Percentiles rank a stretch among this genome's conserved stretches.
These are phyloP conservation scores for Incumbomyces lentus DNA, from an alignment of 2,329 filamentous ascomycete species.

Conservation along the genomic window DNA sequence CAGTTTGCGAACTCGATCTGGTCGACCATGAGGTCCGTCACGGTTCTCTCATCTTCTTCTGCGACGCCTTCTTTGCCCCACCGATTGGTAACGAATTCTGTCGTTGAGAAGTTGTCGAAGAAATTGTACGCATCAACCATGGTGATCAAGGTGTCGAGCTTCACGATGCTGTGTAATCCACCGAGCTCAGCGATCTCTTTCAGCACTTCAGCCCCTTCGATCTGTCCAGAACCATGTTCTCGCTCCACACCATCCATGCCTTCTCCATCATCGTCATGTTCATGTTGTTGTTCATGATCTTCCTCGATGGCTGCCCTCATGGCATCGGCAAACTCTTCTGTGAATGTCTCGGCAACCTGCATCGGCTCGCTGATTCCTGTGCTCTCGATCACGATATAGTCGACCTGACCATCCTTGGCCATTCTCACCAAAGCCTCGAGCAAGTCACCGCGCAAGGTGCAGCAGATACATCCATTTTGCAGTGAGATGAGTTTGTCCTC, in stretches of 20 bases:
- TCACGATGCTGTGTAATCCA: conserved; percentile 55
- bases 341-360: conserved; percentile 65
- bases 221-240: conserved; percentile 2
- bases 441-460: conserved; percentile 60
- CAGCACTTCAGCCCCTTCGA: conserved; percentile 36
- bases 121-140: conserved; percentile 65
- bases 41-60: conserved; percentile 60
- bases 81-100: conserved; percentile 55
- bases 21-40: conserved; percentile 66
- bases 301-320: conserved; percentile 38
- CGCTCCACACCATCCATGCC: conserved; percentile 28
- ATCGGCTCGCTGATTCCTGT: conserved; percentile 63
- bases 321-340: conserved; percentile 41
- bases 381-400: conserved; percentile 64
- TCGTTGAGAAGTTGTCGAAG: conserved; percentile 60
- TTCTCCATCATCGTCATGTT: not conserved
- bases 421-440: conserved; percentile 59
- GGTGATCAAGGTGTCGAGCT: conserved; percentile 61
- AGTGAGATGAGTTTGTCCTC: conserved; percentile 50
- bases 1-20: conserved; percentile 71
- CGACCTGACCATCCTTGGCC: conserved; percentile 51
- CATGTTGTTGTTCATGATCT: conserved; percentile 22
- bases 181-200: conserved; percentile 45
- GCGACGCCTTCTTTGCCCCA: conserved; percentile 49
- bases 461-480: conserved; percentile 68